phyloP scores from a whole-genome alignment of 202 grass and related monocot species.

The Brachypodium distachyon region DNA sequence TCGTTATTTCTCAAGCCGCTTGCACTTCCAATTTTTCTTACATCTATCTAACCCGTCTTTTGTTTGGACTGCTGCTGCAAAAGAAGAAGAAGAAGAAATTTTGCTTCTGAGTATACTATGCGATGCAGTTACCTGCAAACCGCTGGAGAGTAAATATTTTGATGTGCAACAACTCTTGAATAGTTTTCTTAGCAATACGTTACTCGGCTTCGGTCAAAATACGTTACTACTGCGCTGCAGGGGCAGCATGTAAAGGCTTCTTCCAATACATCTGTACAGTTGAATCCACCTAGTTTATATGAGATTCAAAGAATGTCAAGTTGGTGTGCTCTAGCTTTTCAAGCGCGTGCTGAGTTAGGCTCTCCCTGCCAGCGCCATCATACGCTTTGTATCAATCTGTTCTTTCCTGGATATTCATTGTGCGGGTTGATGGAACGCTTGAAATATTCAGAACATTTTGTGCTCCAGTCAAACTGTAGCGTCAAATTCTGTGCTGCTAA shows the following conservation, averaged over 20 bases:
- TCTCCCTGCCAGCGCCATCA: neutral
- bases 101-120: conserved; percentile 11
- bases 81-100: conserved; percentile 30
- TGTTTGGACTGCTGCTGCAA: neutral
- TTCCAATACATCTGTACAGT: neutral
- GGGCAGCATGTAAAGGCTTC: neutral
- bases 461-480: neutral
- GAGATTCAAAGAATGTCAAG: neutral
- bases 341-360: neutral
- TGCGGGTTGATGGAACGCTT: neutral
- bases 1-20: neutral
- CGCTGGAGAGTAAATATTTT: neutral
- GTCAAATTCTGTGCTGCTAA: neutral
- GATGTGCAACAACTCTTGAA: neutral
- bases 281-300: neutral
- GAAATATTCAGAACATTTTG: neutral
- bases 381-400: neutral
- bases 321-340: neutral
- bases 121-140: neutral
- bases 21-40: neutral
- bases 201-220: too few species aligned
- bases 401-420: neutral
- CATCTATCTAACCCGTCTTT: neutral
- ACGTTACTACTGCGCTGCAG: neutral
- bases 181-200: neutral